Base-by-base conservation (phyloP, 2,329 filamentous ascomycete species). In the Alternaria sp. region DNA sequence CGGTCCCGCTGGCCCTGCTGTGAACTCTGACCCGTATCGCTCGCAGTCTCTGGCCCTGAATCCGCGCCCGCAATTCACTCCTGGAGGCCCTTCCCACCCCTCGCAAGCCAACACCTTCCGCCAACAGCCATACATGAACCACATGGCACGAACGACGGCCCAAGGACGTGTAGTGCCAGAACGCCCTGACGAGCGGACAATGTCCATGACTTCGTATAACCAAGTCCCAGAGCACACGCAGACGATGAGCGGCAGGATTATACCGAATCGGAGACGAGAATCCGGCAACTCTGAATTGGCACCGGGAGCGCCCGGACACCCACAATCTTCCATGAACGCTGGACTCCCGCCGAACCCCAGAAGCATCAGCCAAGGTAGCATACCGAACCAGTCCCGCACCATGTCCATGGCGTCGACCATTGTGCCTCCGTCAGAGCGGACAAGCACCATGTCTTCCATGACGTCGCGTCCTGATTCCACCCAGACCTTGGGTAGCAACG, bases 361-460 rank as follows among this genome's bases (percentile, higher is more conserved):
- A 37, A 75, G 69, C 26, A 55, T 64, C 21, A 79, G 77, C 60
- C 75, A 79, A 57, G 74, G 75, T 36, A 74, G 68, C 61, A 71
- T 73, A 31, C 55, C 71, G 11, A 65, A 67, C 31, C 69, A 82
- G 33, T 86, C 86, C 10, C 84, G 93, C 57, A 90, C 92, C 41
- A 93, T 97, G 88, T 97, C 93, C 1, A 96, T 97, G 91, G 92
- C 93, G 31, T 97, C 93, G 23, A 93, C 90, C 8, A 84, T 92
- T 55, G 86, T 86, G 1, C 82, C 88, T 7, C 85, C 87, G 8
- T 85, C 90, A n/a, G 84, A 87, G 65, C 83, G 81, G 52, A 84
- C 83, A 33, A 85, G 86, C 65, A 85, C 84, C 77, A 83, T 83
- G 80, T 80, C 73, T 9, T 77, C 81, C 84, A 46, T 82, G 86